Conservation (phyloP, 176 grass and related monocot genomes). For the Bromus sterilis region DNA sequence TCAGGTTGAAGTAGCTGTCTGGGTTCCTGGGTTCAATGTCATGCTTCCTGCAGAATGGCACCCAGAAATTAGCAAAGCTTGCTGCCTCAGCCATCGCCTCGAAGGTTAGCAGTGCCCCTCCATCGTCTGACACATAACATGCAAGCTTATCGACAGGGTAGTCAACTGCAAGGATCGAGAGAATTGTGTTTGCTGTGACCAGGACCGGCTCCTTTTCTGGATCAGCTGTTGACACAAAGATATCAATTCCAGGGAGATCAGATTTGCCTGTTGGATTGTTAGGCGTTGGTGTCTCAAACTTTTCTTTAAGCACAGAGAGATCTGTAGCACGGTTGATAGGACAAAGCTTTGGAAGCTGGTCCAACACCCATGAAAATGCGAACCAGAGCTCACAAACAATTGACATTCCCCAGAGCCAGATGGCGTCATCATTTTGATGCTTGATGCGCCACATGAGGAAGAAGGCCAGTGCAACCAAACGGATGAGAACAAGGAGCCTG, state of each 20-base stretch:
- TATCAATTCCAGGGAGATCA: constrained; percentile 77
- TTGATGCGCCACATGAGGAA: constrained; percentile 90
- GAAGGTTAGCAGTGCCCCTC: constrained; percentile 89
- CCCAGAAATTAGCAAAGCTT: constrained; percentile 84
- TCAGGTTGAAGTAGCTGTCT: constrained; percentile 88
- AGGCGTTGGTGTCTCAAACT: constrained; percentile 64
- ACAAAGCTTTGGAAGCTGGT: constrained; percentile 93
- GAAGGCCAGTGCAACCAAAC: constrained; percentile 67
- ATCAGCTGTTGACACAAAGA: constrained; percentile 92
- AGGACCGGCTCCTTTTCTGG: constrained; percentile 93
- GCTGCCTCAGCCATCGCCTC: constrained; percentile 99
- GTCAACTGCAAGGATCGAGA: constrained; percentile 82
- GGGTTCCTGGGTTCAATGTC: constrained; percentile 92
- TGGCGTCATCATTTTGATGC: constrained; percentile 69
- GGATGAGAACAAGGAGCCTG: constrained; percentile 74
- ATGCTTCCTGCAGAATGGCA: constrained; percentile 98
- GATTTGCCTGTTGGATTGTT: constrained; percentile 88
- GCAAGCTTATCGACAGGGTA: constrained; percentile 97
- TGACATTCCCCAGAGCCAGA: constrained; percentile 96
- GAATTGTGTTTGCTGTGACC: constrained; percentile 94
- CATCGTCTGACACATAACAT: constrained; percentile 90
- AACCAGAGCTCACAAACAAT: constrained; percentile 95
- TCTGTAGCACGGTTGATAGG: constrained; percentile 84
- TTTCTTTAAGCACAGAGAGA: constrained; percentile 82
- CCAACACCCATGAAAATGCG: constrained; percentile 92